Evolutionary conservation across 169 alveolate species (phyloP).

Genomic region (Plasmodium cynomolgi): DNA sequence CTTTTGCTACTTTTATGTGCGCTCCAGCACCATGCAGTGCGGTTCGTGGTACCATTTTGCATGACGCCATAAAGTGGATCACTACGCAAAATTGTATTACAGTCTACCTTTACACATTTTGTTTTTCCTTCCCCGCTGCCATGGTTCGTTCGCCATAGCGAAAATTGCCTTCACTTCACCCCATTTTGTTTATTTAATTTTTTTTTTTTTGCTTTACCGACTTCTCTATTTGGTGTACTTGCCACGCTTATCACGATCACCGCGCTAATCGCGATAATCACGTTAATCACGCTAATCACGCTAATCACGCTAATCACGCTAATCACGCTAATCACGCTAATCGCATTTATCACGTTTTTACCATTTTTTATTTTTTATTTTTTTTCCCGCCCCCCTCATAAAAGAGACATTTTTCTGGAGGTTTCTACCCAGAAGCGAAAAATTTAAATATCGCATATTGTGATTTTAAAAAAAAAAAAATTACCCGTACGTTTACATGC

Average conservation of each 20-base stretch:
- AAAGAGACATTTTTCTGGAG: conserved; percentile 19
- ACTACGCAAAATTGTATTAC: neutral
- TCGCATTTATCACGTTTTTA: neutral
- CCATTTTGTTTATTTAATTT: neutral
- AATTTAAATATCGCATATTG: conserved; percentile 5
- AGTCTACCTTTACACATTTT: neutral
- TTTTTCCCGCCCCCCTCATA: neutral
- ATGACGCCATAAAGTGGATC: neutral
- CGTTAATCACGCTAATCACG: neutral
- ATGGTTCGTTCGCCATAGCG: neutral
- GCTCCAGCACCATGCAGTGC: neutral
- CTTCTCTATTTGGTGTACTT: neutral
- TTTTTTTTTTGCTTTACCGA: neutral
- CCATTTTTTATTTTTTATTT: neutral
- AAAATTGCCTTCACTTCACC: neutral
- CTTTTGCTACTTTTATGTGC: neutral
- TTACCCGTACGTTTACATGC: neutral
- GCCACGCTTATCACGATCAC: neutral
- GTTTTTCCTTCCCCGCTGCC: neutral
- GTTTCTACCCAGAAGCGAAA: neutral
- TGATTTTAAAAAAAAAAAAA: conserved; percentile 10
- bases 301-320: neutral
- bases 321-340: neutral
- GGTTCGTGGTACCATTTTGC: neutral
- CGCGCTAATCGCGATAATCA: neutral